Evolutionary conservation across 208 protist species (phyloP).

Genomic region (Trypanosoma cruzi): DNA sequence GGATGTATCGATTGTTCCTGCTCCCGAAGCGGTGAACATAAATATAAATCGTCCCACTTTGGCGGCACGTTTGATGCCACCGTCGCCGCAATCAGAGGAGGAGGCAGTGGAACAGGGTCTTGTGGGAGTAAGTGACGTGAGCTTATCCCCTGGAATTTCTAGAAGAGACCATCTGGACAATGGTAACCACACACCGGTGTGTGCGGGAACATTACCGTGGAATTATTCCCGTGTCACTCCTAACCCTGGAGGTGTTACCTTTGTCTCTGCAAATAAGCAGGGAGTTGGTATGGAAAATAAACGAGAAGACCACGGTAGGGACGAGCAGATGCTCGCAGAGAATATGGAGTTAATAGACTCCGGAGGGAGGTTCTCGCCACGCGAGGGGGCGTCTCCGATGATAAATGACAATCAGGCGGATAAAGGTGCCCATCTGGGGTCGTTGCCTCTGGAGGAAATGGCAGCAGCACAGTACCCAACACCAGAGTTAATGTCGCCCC

Average conservation of each 20-base stretch:
- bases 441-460: neutral
- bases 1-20: slow-evolving; percentile 3
- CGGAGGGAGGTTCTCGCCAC: slow-evolving; percentile 9
- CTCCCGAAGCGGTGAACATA: slow-evolving; percentile 8
- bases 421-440: neutral
- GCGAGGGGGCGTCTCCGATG: slow-evolving; percentile 4
- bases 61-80: slow-evolving; percentile 3
- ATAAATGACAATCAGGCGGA: neutral
- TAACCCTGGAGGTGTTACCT: neutral
- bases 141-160: neutral
- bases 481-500: neutral
- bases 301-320: neutral
- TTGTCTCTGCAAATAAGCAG: neutral
- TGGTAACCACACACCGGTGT: neutral
- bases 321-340: neutral
- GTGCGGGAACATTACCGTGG: neutral
- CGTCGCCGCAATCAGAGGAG: neutral
- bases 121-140: slow-evolving; percentile 15
- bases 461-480: neutral
- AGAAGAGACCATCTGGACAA: neutral
- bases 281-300: neutral
- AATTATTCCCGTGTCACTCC: neutral
- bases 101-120: neutral
- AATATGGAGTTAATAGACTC: slow-evolving; percentile 8
- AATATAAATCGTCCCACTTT: neutral